phyloP scores from a whole-genome alignment of 2,329 filamentous ascomycete genomes.

The Ascocoryne sarcoides region DNA sequence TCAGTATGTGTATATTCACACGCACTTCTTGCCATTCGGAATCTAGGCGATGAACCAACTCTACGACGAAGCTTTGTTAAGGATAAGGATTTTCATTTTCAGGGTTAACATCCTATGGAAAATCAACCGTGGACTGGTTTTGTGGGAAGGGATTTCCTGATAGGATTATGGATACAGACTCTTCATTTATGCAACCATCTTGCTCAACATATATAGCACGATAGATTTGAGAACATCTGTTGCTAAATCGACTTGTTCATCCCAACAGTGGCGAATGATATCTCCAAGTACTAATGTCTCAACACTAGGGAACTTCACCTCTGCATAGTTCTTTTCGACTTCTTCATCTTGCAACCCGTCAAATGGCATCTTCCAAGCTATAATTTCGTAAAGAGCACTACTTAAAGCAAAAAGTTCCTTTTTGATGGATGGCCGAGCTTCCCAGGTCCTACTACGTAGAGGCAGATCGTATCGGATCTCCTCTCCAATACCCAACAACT shows the following conservation, averaged over 20 bases:
- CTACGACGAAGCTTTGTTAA: too few relatives aligned
- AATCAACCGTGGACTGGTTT: too few relatives aligned
- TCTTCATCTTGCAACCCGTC: constrained; percentile 1
- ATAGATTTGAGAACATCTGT: constrained; percentile 1
- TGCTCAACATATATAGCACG: neutral
- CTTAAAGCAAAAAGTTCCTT: constrained; percentile 7
- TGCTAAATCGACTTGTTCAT: constrained; percentile 4
- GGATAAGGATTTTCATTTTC: too few relatives aligned
- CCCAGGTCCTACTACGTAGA: constrained; percentile 5
- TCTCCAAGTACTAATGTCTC: constrained; percentile 3
- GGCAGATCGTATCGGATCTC: constrained; percentile 8
- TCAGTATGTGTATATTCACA: too few relatives aligned
- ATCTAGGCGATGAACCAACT: neutral
- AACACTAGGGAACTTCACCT: constrained; percentile 5
- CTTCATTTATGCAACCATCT: neutral
- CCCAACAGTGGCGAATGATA: constrained; percentile 6
- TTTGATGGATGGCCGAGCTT: constrained; percentile 1
- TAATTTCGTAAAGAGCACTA: constrained; percentile 10
- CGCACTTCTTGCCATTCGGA: neutral
- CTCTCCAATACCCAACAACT: neutral
- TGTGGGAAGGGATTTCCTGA: too few relatives aligned
- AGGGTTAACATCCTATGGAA: too few relatives aligned
- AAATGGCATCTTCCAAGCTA: constrained; percentile 10
- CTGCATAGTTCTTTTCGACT: constrained; percentile 6
- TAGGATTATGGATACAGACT: too few relatives aligned